Evolutionary conservation across 2,329 filamentous ascomycete species (phyloP), one percentile per base, ranked within the genome.

Genomic region (Colletotrichum caudatum): DNA sequence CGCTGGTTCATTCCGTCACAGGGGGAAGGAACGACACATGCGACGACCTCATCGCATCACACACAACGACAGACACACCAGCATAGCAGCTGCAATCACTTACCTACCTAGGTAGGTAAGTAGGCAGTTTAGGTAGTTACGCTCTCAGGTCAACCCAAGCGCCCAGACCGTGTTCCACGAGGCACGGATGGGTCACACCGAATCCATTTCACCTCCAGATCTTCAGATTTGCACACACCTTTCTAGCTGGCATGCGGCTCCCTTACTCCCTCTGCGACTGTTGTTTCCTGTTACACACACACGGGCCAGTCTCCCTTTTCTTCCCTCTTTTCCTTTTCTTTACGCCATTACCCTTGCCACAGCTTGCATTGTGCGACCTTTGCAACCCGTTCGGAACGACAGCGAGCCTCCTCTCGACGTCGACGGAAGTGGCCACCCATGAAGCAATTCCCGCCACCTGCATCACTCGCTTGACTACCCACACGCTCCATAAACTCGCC

Each of bases 371-470:
- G 53, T 58, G 65, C 65, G 29, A 64, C 65, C 51, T 48, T 39
- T 60, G 35, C 56, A 41, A 44, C 37, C 62, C 37, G 20, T 67
- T 26, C 46, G 46, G 46, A 37, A 58, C 14, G 35, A n/a, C 39
- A 68, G 26, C 35, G 44, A 48, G 20, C 69, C 29, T 58, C 64
- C 50, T 33, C 33, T 44, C 54, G 6, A 4, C 37, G 56, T 41
- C 35, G 56, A 58, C 54, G 54, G 35, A 37, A 41, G 54, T 48
- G 4, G 56, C 29, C 50, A 60, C 53, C 59, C 66, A 64, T 69
- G 59, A 69, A 72, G 69, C 60, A 64, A 57, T 71, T 37, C 65
- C 69, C 69, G 69, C 69, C 69, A 72, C 69, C 54, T 69, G 69
- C 69, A 72, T 72, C 69, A 72, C 48, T 50, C 54, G 20, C 20